These are phyloP conservation scores for Drechslerella dactyloides DNA, from an alignment of 2,329 filamentous ascomycete species.

Conservation along the genomic window DNA sequence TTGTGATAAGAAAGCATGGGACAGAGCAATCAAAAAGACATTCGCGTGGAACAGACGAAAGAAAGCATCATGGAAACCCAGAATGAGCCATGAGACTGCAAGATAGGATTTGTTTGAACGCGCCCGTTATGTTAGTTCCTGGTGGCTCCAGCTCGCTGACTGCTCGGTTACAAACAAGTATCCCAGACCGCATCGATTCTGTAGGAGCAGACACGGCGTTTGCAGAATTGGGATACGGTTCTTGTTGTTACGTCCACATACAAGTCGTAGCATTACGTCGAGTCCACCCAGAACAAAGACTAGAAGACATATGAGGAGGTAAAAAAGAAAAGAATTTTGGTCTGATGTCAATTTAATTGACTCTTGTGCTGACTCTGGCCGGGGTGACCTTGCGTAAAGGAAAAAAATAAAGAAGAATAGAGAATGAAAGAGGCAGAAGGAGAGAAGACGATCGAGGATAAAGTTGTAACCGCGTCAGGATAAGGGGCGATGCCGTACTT, in stretches of 20 bases:
- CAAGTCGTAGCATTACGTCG: conserved; percentile 54
- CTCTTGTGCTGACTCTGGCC: conserved; percentile 68
- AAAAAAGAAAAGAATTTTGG: conserved; percentile 1
- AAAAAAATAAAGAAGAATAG: conserved; percentile 14
- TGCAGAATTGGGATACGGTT: not conserved
- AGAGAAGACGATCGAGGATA: not conserved
- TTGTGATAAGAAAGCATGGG: not conserved
- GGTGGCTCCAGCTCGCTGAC: not conserved
- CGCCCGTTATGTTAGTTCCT: too few relatives aligned
- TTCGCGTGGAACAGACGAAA: not conserved
- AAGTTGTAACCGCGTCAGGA: conserved; percentile 13
- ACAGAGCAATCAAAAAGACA: conserved; percentile 1
- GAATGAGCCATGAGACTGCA: not conserved
- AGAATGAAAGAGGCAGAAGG: not conserved
- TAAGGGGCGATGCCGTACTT: conserved; percentile 54
- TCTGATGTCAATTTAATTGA: conserved; percentile 58
- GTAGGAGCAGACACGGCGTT: too few relatives aligned
- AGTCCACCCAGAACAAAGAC: conserved; percentile 54
- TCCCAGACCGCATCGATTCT: not conserved
- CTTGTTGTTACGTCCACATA: conserved; percentile 48
- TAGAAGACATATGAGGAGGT: conserved; percentile 52
- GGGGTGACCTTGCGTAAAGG: conserved; percentile 60
- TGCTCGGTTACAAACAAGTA: not conserved
- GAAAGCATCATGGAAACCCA: not conserved
- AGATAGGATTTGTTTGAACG: too few relatives aligned